These are phyloP conservation scores for Pythium rishiriense DNA, from an alignment of 352 stramenopile genomes.

Conservation along the genomic window DNA sequence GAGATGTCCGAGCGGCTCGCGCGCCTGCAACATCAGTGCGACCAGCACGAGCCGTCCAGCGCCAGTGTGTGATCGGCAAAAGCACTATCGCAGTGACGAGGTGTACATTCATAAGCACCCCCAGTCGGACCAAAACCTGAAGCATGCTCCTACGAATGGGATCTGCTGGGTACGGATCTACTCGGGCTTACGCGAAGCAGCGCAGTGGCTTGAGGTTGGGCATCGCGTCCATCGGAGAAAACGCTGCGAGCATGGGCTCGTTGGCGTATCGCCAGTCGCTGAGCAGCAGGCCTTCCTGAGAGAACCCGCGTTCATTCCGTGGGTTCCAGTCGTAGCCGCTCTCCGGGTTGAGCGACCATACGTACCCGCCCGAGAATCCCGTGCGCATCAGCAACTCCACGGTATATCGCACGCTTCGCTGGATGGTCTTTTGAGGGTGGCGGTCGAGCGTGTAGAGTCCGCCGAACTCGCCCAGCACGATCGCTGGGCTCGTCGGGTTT, in stretches of 20 bases:
- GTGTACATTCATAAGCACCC: too few relatives aligned
- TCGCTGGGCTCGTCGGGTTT: slow-evolving; percentile 34
- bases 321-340: slow-evolving; percentile 63
- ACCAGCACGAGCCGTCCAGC: slow-evolving; percentile 57
- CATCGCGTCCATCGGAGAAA: slow-evolving; percentile 46
- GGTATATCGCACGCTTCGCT: slow-evolving; percentile 45
- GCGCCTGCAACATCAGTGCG: slow-evolving; percentile 36
- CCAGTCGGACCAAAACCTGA: too few relatives aligned
- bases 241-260: slow-evolving; percentile 41
- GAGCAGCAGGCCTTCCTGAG: slow-evolving; percentile 49
- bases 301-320: slow-evolving; percentile 28
- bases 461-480: slow-evolving; percentile 67
- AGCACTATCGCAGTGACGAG: neutral
- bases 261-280: slow-evolving; percentile 59
- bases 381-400: slow-evolving; percentile 50
- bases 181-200: slow-evolving; percentile 30
- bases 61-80: slow-evolving; percentile 51
- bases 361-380: slow-evolving; percentile 54
- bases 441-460: slow-evolving; percentile 56
- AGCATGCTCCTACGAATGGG: too few relatives aligned
- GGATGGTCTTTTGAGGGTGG: slow-evolving; percentile 52
- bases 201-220: slow-evolving; percentile 43
- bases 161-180: too few relatives aligned
- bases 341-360: slow-evolving; percentile 74
- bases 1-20: slow-evolving; percentile 51